These are phyloP conservation scores for Leccinum sublutescens DNA, from an alignment of 768 basidiomycete species.

Conservation along the genomic window DNA sequence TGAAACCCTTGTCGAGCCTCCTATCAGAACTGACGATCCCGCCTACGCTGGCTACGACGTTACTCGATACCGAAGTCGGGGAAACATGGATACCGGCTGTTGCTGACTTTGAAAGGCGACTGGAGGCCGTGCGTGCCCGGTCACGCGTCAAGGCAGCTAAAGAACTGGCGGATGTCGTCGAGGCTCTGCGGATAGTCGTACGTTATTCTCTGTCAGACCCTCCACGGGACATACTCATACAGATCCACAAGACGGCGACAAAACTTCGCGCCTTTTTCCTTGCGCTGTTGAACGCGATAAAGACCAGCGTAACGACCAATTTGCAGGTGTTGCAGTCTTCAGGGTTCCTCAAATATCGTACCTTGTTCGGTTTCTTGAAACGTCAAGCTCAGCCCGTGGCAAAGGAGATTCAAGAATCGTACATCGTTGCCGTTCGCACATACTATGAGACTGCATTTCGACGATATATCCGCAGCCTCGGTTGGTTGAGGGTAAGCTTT, in stretches of 20 bases:
- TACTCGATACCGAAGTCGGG: constrained; percentile 82
- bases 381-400: constrained; percentile 82
- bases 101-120: constrained; percentile 72
- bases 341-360: constrained; percentile 76
- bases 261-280: constrained; percentile 88
- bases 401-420: constrained; percentile 83
- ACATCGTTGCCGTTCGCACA: constrained; percentile 75
- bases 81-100: constrained; percentile 88
- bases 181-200: constrained; percentile 88
- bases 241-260: constrained; percentile 68
- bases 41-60: constrained; percentile 68
- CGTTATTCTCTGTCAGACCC: constrained; percentile 26
- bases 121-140: constrained; percentile 67
- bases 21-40: constrained; percentile 80
- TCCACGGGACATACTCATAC: constrained; percentile 3
- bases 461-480: constrained; percentile 80
- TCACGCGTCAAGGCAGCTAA: constrained; percentile 84
- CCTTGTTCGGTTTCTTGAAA: constrained; percentile 82
- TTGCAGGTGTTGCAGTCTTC: constrained; percentile 91
- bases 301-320: constrained; percentile 82
- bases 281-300: constrained; percentile 78
- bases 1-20: constrained; percentile 80
- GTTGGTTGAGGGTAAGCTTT: constrained; percentile 65
- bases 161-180: constrained; percentile 78
- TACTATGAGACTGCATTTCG: constrained; percentile 97